phyloP scores from a whole-genome alignment of 331 rosid genomes.

The Phaseolus coccineus region DNA sequence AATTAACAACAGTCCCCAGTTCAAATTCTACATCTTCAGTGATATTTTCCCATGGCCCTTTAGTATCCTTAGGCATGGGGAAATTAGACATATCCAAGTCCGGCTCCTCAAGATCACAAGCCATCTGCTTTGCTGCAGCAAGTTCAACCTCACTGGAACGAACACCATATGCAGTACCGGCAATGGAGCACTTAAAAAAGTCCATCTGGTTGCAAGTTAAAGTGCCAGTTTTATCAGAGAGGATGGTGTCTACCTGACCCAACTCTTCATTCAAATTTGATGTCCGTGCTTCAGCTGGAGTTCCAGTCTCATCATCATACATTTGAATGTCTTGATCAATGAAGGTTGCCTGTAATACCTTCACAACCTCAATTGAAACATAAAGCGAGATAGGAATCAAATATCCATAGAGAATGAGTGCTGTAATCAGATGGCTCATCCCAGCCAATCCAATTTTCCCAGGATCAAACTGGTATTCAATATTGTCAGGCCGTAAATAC shows the following conservation, averaged over 20 bases:
- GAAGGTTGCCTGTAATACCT: constrained; percentile 95
- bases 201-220: constrained; percentile 99
- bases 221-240: constrained; percentile 98
- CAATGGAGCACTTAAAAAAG: constrained; percentile 96
- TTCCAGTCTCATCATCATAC: constrained; percentile 90
- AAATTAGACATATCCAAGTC: constrained; percentile 63
- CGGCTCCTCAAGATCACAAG: constrained; percentile 68
- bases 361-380: constrained; percentile 97
- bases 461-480: constrained; percentile 67
- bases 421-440: constrained; percentile 88
- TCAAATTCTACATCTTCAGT: constrained; percentile 64
- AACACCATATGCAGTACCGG: constrained; percentile 82
- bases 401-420: constrained; percentile 97
- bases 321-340: constrained; percentile 87
- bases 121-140: constrained; percentile 95
- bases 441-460: constrained; percentile 68
- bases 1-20: constrained; percentile 71
- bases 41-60: constrained; percentile 44
- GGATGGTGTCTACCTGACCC: constrained; percentile 99
- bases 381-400: constrained; percentile 98
- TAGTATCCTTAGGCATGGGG: constrained; percentile 53
- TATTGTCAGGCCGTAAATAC: constrained; percentile 66
- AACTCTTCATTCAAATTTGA: constrained; percentile 98
- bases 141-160: constrained; percentile 94
- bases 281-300: constrained; percentile 92